Evolutionary conservation across 345 rosid species (phyloP).

Genomic region (Citrus sinensis): DVS_A1.0 CM039168.1:3055001-3055500

Average conservation of each 20-base stretch:
- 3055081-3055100: not conserved
- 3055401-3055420: not conserved
- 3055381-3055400: not conserved
- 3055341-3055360: not conserved
- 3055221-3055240: no score
- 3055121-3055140: not conserved
- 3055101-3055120: not conserved
- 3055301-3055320: not conserved
- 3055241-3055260: not conserved
- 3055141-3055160: not conserved
- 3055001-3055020: not conserved
- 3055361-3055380: constrained; percentile 4
- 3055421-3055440: not conserved
- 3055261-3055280: not conserved
- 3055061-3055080: not conserved
- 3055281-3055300: not conserved
- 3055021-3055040: not conserved
- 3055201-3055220: not conserved
- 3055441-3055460: not conserved
- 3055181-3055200: not conserved
- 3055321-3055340: not conserved
- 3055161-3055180: constrained; percentile 8
- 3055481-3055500: not conserved
- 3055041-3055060: not conserved
- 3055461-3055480: not conserved